These are phyloP conservation scores for Aspergillus sclerotioniger DNA, from an alignment of 495 filamentous ascomycete genomes.

Conservation along the genomic window DNA sequence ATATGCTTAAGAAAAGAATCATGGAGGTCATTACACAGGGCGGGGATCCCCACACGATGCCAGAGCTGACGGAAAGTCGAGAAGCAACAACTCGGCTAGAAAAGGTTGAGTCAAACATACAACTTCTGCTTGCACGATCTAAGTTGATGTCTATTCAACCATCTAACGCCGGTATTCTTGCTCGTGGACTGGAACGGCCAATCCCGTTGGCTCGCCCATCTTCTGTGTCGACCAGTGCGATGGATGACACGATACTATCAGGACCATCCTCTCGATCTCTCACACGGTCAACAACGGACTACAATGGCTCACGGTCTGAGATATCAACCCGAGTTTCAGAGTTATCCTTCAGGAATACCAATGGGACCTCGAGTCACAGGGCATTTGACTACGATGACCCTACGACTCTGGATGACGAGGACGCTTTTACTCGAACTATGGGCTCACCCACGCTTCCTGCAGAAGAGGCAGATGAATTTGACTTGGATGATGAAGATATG, in stretches of 20 bases:
- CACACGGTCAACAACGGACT: neutral
- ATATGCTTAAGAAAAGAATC: slow-evolving; percentile 32
- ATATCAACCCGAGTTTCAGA: slow-evolving; percentile 11
- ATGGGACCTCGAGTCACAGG: slow-evolving; percentile 6
- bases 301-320: slow-evolving; percentile 1
- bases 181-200: neutral
- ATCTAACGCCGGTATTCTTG: slow-evolving; percentile 8
- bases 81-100: slow-evolving; percentile 35
- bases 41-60: slow-evolving; percentile 31
- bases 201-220: neutral
- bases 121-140: slow-evolving; percentile 27
- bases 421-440: slow-evolving; percentile 48
- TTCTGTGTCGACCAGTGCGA: neutral
- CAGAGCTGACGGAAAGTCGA: slow-evolving; percentile 38
- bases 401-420: slow-evolving; percentile 25
- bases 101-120: slow-evolving; percentile 31
- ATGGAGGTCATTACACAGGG: slow-evolving; percentile 38
- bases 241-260: neutral
- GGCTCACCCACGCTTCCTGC: slow-evolving; percentile 33
- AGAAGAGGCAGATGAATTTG: slow-evolving; percentile 57
- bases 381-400: slow-evolving; percentile 22
- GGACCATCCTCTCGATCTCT: slow-evolving; percentile 2
- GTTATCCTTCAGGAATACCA: slow-evolving; percentile 4
- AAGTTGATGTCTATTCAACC: slow-evolving; percentile 13
- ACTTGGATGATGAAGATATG: slow-evolving; percentile 68